Evolutionary conservation across 768 basidiomycete genomes (phyloP), one percentile per base, ranked within the genome.

Genomic region (Cyathus striatus): DNA sequence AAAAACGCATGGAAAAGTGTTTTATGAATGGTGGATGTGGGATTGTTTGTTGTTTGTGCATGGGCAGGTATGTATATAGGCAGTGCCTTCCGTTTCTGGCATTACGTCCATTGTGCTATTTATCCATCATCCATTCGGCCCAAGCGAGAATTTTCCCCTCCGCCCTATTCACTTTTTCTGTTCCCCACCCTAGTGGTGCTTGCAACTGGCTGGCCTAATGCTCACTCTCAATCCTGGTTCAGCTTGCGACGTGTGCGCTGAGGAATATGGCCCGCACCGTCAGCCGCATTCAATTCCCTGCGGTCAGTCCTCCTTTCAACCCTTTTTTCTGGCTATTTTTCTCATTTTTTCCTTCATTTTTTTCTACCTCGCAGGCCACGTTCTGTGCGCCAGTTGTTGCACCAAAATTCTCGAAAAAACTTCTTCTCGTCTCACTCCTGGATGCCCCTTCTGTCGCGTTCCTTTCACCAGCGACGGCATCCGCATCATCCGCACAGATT

Each of bases 211-310:
- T 60, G 66, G 63, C 62, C 64, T 59, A 57, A 90, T 90, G 87
- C 79, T 90, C 69, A 84, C 86, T 62, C 83, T 90, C 59, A 75
- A 70, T 69, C 78, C 84, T 64, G 84, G 84, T 65, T 88, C 83
- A 62, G 74, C 81, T 63, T 90, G 87, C 81, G 87, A 90, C 75
- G 87, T 90, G 59, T 90, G 87, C 73, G 86, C 86, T 57, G 86
- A 89, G 68, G 86, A 89, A 72, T 90, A 77, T 65, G 82, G 82
- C 59, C 70, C 78, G 45, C 81, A 81, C 54, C 80, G 79, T 61
- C 68, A 77, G 49, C 87, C 87, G 48, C 83, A 89, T 61, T 86
- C 79, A 41, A 88, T 90, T 59, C 83, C 87, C 47, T 90, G 87
- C 66, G 87, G 87, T 87, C 41, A 51, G 76, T 63, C 18, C 48